These are phyloP conservation scores for Endocladia muricata DNA, from an alignment of 31 red algal genomes.

Conservation along the genomic window DNA sequence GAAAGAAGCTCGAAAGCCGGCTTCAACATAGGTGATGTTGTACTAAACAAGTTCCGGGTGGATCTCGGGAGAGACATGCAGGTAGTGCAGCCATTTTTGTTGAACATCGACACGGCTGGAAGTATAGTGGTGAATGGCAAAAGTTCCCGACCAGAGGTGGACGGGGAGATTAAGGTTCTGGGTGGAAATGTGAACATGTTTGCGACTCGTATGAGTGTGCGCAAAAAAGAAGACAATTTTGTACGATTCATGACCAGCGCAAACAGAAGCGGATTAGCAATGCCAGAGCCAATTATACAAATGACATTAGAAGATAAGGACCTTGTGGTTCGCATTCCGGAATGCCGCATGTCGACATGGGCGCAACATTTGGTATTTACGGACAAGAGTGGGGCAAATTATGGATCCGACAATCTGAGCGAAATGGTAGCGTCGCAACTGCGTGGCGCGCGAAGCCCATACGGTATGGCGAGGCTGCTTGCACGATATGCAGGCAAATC, in stretches of 20 bases:
- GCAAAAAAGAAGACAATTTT: constrained; percentile 20
- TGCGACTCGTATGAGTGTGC: constrained; percentile 25
- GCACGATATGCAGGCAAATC: constrained; percentile 1
- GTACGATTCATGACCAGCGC: constrained; percentile 10
- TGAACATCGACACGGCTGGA: constrained; percentile 38
- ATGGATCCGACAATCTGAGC: neutral
- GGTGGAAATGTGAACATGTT: constrained; percentile 42
- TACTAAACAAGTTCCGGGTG: constrained; percentile 9
- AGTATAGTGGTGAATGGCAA: constrained; percentile 24
- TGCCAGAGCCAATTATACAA: neutral
- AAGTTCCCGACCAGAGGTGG: neutral
- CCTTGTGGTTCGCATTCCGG: constrained; percentile 19
- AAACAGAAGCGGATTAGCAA: neutral
- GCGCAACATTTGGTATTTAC: constrained; percentile 16
- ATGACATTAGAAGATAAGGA: constrained; percentile 39
- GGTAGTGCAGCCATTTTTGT: constrained; percentile 48
- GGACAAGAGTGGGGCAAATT: constrained; percentile 22
- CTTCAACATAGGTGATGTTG: neutral
- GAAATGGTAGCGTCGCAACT: neutral
- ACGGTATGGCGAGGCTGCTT: constrained; percentile 4
- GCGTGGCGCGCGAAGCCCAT: neutral
- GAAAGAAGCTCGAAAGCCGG: no score
- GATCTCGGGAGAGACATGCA: constrained; percentile 37
- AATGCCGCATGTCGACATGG: constrained; percentile 26
- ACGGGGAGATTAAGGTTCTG: constrained; percentile 22